Percentiles rank a stretch among this genome's conserved stretches.
Conservation (phyloP, 2,329 filamentous ascomycete species). For the Atkinsonella texensis region DNA sequence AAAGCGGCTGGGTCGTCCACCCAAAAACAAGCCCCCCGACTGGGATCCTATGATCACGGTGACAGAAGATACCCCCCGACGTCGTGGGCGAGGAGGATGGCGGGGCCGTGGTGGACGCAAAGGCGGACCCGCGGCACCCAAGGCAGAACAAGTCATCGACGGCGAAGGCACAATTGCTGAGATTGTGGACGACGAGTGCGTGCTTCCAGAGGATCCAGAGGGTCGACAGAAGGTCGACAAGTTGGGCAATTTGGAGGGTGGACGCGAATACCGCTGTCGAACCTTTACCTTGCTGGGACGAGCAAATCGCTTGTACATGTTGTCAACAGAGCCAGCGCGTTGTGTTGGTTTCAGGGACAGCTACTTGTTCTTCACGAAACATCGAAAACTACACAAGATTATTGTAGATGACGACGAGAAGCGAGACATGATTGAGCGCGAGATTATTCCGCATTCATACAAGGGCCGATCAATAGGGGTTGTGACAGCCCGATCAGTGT, state of each 20-base stretch:
- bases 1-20: conserved; percentile 72
- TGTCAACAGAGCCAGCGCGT: conserved; percentile 92
- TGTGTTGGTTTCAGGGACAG: conserved; percentile 97
- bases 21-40: conserved; percentile 72
- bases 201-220: conserved; percentile 72
- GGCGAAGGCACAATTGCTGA: conserved; percentile 88
- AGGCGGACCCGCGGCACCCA: conserved; percentile 60
- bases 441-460: conserved; percentile 95
- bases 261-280: conserved; percentile 85
- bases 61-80: conserved; percentile 47
- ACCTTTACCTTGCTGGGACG: conserved; percentile 85
- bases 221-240: conserved; percentile 93
- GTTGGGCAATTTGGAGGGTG: conserved; percentile 67
- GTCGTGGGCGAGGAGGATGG: conserved; percentile 61
- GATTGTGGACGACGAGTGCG: conserved; percentile 85
- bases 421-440: conserved; percentile 85
- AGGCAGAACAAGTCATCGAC: conserved; percentile 76
- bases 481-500: conserved; percentile 90
- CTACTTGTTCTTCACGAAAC: conserved; percentile 98
- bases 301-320: conserved; percentile 85
- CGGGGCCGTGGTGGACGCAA: conserved; percentile 51
- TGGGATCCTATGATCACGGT: conserved; percentile 55
- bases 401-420: conserved; percentile 98
- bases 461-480: conserved; percentile 96
- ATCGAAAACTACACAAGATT: conserved; percentile 92